Evolutionary conservation across 2,329 filamentous ascomycete genomes (phyloP).

Genomic region (Phaeomoniella chlamydospora): DNA sequence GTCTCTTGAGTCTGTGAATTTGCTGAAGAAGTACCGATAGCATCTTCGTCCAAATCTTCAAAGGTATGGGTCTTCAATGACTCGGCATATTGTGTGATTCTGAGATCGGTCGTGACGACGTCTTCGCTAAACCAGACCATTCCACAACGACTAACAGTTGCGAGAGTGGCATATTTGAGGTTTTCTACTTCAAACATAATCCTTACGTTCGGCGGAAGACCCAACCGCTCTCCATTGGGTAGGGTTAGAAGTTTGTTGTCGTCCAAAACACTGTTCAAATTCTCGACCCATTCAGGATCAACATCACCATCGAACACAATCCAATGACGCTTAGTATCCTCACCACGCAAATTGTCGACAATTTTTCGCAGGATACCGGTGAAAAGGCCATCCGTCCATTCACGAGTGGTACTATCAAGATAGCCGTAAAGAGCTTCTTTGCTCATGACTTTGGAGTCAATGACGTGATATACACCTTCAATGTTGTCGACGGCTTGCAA

Average conservation of each 20-base stretch:
- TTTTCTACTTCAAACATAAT: conserved; percentile 99
- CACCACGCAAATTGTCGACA: conserved; percentile 93
- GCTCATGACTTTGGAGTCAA: conserved; percentile 99
- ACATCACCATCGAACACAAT: conserved; percentile 99
- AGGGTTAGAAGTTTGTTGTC: conserved; percentile 97
- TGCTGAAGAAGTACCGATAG: conserved; percentile 62
- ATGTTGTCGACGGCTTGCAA: conserved; percentile 80
- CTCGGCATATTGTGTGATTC: conserved; percentile 82
- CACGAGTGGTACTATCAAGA: conserved; percentile 87
- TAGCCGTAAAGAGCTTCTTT: conserved; percentile 96
- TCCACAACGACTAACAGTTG: conserved; percentile 97
- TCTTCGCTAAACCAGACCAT: conserved; percentile 99
- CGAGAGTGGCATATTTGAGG: conserved; percentile 89
- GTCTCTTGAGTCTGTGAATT: conserved; percentile 64
- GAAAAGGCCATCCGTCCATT: conserved; percentile 98
- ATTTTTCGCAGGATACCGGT: conserved; percentile 97
- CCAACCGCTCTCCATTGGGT: conserved; percentile 95
- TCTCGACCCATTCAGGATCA: conserved; percentile 98
- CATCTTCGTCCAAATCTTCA: conserved; percentile 91
- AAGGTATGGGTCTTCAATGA: conserved; percentile 70
- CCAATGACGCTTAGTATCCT: conserved; percentile 95
- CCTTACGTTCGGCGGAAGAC: conserved; percentile 82
- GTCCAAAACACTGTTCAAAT: conserved; percentile 97
- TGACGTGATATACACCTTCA: conserved; percentile 92
- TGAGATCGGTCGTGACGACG: conserved; percentile 83